A percentile compares a stretch with the other conserved stretches of the same genome.
Evolutionary conservation across 441 rosid genomes (phyloP).

Genomic region (Adansonia grandidieri): DNA sequence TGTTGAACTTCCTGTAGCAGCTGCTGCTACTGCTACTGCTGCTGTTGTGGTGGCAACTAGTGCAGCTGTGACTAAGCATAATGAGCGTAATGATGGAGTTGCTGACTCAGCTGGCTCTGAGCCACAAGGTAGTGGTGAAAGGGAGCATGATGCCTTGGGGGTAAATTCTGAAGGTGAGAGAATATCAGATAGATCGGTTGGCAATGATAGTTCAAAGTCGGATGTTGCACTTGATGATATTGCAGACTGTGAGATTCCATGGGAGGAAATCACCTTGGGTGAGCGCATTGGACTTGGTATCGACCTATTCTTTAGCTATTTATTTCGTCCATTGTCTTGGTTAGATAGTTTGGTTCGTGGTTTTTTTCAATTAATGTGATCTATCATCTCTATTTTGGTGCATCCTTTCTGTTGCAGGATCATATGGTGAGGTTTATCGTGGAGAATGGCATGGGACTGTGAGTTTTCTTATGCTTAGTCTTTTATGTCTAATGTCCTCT

Average conservation of each 20-base stretch:
- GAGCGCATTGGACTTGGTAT: conserved; percentile 99
- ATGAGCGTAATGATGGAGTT: conserved; percentile 67
- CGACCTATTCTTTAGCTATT: conserved; percentile 32
- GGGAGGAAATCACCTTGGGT: conserved; percentile 90
- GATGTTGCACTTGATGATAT: conserved; percentile 76
- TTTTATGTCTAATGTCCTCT: conserved; percentile 14
- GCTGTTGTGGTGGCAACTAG: conserved; percentile 92
- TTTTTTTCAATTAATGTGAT: conserved; percentile 4
- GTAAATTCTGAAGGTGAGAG: conserved; percentile 66
- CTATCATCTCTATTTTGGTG: conserved; percentile 24
- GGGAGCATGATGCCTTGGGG: conserved; percentile 44
- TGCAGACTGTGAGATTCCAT: conserved; percentile 87
- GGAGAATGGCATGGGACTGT: conserved; percentile 99
- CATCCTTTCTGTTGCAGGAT: conserved; percentile 63
- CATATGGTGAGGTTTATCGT: conserved; percentile 98
- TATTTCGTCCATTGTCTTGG: conserved; percentile 29
- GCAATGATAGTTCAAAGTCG: conserved; percentile 67
- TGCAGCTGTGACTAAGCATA: conserved; percentile 79
- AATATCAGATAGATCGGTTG: conserved; percentile 64
- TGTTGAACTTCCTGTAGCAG: conserved; percentile 85
- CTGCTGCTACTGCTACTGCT: conserved; percentile 97
- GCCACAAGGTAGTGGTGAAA: conserved; percentile 52
- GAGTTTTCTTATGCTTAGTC: conserved; percentile 45
- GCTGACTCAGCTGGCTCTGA: conserved; percentile 52
- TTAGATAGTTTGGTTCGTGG: conserved; percentile 25